Evolutionary conservation across 495 filamentous ascomycete species (phyloP).

Genomic region (Penicillium pulvis): DNA sequence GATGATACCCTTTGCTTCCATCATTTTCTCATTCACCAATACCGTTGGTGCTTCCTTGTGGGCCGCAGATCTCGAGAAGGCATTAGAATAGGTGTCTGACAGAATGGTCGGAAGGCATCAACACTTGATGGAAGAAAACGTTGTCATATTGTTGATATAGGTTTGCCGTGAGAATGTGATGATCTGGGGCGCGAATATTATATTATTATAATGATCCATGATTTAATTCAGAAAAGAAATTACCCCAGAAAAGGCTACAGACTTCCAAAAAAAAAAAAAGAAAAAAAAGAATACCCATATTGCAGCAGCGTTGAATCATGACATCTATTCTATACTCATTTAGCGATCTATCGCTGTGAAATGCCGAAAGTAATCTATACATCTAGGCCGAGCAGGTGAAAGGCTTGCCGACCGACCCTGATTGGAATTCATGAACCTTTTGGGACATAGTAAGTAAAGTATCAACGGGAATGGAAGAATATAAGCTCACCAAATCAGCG

Average conservation of each 20-base stretch:
- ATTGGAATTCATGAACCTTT: conserved; percentile 16
- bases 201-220: neutral
- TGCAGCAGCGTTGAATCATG: neutral
- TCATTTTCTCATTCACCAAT: conserved; percentile 89
- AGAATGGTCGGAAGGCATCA: neutral
- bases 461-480: neutral
- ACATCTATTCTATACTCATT: neutral
- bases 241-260: neutral
- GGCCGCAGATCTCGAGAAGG: conserved; percentile 87
- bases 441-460: neutral
- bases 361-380: neutral
- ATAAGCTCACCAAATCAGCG: conserved; percentile 53
- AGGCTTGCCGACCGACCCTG: conserved; percentile 16
- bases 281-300: neutral
- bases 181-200: neutral
- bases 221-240: neutral
- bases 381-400: conserved; percentile 16
- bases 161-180: too few species aligned
- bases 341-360: neutral
- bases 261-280: neutral
- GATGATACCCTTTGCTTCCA: conserved; percentile 78
- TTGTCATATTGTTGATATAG: too few species aligned
- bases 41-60: conserved; percentile 90
- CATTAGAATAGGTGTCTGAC: neutral
- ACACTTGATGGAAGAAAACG: neutral